Conservation (phyloP, 2,329 filamentous ascomycete genomes). For the Cordyceps cicadae region DNA sequence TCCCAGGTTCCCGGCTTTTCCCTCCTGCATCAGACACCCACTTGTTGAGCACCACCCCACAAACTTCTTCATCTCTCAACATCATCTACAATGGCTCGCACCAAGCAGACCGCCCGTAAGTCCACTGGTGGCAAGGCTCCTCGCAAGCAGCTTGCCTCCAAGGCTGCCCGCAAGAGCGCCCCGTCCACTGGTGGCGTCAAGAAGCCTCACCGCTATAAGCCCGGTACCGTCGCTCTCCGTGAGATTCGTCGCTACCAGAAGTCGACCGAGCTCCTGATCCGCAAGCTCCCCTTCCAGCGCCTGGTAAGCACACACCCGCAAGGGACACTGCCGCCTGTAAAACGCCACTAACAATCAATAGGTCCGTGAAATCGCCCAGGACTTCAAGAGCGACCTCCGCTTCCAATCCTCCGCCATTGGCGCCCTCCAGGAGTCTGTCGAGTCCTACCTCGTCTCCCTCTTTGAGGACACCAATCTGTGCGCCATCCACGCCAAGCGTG, state of each 20-base stretch:
- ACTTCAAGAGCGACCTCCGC: slow-evolving; percentile 90
- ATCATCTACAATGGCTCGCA: slow-evolving; percentile 50
- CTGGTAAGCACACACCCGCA: slow-evolving; percentile 48
- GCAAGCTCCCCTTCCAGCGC: slow-evolving; percentile 96
- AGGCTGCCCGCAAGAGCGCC: slow-evolving; percentile 96
- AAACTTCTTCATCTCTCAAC: slow-evolving; percentile 17
- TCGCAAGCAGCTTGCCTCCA: slow-evolving; percentile 97
- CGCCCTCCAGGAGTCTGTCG: slow-evolving; percentile 95
- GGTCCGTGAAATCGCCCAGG: slow-evolving; percentile 90
- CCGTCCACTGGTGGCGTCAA: slow-evolving; percentile 95
- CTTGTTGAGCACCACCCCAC: slow-evolving; percentile 22
- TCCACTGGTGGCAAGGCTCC: slow-evolving; percentile 72
- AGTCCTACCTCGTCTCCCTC: slow-evolving; percentile 96
- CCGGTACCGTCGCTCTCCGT: slow-evolving; percentile 91
- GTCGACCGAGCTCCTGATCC: slow-evolving; percentile 89
- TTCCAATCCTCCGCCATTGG: slow-evolving; percentile 99
- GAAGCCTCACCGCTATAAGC: slow-evolving; percentile 89
- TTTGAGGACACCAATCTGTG: slow-evolving; percentile 81
- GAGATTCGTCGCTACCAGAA: slow-evolving; percentile 99
- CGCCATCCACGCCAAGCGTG: slow-evolving; percentile 96
- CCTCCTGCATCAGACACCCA: slow-evolving; percentile 36
- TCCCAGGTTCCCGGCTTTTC: slow-evolving; percentile 26
- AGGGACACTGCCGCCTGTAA: neutral
- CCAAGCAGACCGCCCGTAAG: slow-evolving; percentile 64
- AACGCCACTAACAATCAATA: slow-evolving; percentile 20